Base-by-base conservation (phyloP, 164 flowering plant species). In the Hamamelis virginiana region DNA sequence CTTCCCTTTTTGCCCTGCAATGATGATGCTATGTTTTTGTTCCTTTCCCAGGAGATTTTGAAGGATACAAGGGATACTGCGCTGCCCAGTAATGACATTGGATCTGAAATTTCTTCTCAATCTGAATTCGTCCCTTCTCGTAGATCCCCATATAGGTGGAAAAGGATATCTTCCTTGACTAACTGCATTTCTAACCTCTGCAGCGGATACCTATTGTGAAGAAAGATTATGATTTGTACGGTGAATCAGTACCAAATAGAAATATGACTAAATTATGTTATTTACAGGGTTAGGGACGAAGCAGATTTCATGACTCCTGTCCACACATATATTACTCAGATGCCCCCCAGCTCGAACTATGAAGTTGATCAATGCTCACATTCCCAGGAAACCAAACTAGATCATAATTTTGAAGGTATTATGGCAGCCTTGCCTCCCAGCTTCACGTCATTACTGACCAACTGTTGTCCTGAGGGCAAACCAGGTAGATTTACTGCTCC, bases 371-470 rank as follows among this genome's bases (percentile, higher is more conserved):
- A 76, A 68, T 55, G 28, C 18, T 66, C 55, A 45, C 14, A 22
- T 47, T 60, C 77, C 28, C 77, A 68, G 62, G 79, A 84, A 74
- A 65, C 71, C 9, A 47, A 16, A 19, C 44, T 33, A 38, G 56
- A 11, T 44, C 55, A 67, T 44, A 61, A 73, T 55, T 56, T 58
- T 69, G 74, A 68, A 44, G 72, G 62, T 46, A 41, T 53, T 52
- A 62, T 55, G 69, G 41, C 77, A 41, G 70, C 71, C 66, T 73
- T 84, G 66, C 94, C 97, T 74, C 91, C 92, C 41, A 85, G 90
- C 76, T 92, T 92, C 81, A 78, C 91, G 5, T 79, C 89, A 66
- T 74, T 89, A n/a, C 69, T 89, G 72, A 66, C 76, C 38, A 78
- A 69, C 74, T 82, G 84, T 72, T 52, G 53, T 61, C 58, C 86